Evolutionary conservation across 305 asterid genomes (phyloP).

Genomic region (Plantago rigida): DNA sequence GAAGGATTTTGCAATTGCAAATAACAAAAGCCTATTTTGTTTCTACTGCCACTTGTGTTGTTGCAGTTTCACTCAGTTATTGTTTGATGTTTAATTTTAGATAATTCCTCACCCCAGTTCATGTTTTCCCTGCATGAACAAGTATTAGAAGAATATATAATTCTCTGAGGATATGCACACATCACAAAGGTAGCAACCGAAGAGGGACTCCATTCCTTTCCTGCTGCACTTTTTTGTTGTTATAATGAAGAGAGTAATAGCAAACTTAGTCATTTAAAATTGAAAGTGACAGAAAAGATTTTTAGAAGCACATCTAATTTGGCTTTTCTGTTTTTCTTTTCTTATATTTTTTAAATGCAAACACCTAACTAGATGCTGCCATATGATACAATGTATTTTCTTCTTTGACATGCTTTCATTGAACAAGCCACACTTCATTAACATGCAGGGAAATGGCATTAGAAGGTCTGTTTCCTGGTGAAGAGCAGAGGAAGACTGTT

Average conservation of each 20-base stretch:
- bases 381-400: constrained; percentile 4
- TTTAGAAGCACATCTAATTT: background rate
- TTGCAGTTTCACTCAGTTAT: too few relatives aligned
- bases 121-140: too few relatives aligned
- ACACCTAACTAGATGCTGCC: constrained; percentile 18
- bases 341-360: constrained; percentile 13
- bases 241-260: constrained; percentile 10
- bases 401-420: constrained; percentile 15
- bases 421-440: constrained; percentile 21
- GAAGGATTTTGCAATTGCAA: too few relatives aligned
- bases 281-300: constrained; percentile 9
- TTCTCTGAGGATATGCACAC: too few relatives aligned
- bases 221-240: constrained; percentile 7
- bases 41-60: too few relatives aligned
- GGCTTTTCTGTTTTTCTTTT: constrained; percentile 1
- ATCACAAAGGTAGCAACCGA: background rate
- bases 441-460: constrained; percentile 82
- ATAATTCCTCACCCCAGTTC: too few relatives aligned
- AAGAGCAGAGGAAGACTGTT: constrained; percentile 49
- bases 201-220: constrained; percentile 9
- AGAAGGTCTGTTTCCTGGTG: constrained; percentile 91
- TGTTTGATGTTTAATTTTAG: too few relatives aligned
- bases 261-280: background rate
- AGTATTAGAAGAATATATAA: too few relatives aligned
- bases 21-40: too few relatives aligned